phyloP scores from a whole-genome alignment of 2,329 filamentous ascomycete genomes.

The Xylaria hypoxylon region DNA sequence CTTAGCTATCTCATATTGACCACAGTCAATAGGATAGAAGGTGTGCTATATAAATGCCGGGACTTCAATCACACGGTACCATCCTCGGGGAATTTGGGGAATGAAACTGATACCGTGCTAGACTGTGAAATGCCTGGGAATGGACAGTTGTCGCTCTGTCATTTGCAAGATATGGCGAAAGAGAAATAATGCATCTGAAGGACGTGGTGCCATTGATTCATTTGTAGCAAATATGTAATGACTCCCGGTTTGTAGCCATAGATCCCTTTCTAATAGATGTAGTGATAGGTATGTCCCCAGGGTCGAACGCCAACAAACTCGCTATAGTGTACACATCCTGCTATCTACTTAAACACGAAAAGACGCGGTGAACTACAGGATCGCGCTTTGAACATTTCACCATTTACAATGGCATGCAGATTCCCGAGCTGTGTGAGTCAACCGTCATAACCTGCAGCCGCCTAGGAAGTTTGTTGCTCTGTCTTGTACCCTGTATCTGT shows the following conservation, averaged over 20 bases:
- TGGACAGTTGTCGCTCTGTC: slow-evolving; percentile 5
- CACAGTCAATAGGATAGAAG: not conserved
- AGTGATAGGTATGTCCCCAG: not conserved
- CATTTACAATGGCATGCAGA: not conserved
- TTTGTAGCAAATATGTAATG: not conserved
- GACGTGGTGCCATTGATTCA: not conserved
- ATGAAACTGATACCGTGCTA: not conserved
- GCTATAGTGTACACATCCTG: not conserved
- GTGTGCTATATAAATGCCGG: not conserved
- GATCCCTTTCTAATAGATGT: not conserved
- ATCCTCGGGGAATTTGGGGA: not conserved
- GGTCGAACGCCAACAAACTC: not conserved
- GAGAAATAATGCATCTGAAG: not conserved
- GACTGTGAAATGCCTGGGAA: not conserved
- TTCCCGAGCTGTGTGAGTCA: not conserved
- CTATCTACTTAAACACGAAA: not conserved
- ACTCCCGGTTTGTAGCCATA: not conserved
- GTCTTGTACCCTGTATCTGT: not conserved
- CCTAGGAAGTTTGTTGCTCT: too few species aligned
- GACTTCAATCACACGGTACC: slow-evolving; percentile 1
- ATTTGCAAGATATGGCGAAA: not conserved
- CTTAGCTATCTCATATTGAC: not conserved
- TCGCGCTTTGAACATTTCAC: not conserved
- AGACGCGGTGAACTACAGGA: not conserved
- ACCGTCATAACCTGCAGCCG: not conserved